A percentile compares a stretch with the other conserved stretches of the same genome.
Conservation (phyloP, 2,329 filamentous ascomycete species). For the Sphaerulina vaccinii region DNA sequence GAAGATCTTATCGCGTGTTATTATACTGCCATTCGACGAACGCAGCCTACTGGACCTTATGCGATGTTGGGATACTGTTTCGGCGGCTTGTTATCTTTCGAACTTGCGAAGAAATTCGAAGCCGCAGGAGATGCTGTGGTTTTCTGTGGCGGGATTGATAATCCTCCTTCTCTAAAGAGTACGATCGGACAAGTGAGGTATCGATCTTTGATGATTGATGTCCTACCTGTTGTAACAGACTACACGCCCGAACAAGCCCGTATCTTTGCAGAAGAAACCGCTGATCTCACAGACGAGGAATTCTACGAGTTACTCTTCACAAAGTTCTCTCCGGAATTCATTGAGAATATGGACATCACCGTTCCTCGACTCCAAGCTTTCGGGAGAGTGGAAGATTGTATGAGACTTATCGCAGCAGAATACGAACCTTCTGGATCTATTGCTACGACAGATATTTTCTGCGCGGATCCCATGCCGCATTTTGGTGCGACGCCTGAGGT, state of each 20-base stretch:
- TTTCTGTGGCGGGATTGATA: conserved; percentile 50
- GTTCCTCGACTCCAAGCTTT: conserved; percentile 24
- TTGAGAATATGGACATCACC: conserved; percentile 26
- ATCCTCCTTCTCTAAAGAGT: conserved; percentile 49
- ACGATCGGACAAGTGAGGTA: conserved; percentile 24
- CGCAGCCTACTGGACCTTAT: conserved; percentile 53
- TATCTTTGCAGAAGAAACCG: conserved; percentile 21
- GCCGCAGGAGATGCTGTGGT: conserved; percentile 34
- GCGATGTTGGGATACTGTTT: conserved; percentile 54
- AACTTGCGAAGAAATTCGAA: conserved; percentile 50
- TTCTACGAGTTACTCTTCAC: conserved; percentile 26
- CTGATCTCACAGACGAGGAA: conserved; percentile 18
- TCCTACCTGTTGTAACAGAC: conserved; percentile 23
- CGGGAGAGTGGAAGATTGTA: conserved; percentile 24
- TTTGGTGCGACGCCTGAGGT: conserved; percentile 21
- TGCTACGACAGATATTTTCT: conserved; percentile 22
- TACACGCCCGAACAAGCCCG: conserved; percentile 20
- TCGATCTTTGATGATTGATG: conserved; percentile 23
- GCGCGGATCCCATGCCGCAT: conserved; percentile 23
- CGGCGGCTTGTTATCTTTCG: conserved; percentile 53
- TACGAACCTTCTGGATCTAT: conserved; percentile 21
- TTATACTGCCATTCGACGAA: conserved; percentile 39
- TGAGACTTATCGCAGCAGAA: conserved; percentile 20
- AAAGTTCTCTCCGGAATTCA: conserved; percentile 25
- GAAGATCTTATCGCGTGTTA: conserved; percentile 46